phyloP scores from a whole-genome alignment of 768 basidiomycete genomes.

The Mycena alexandri region DNA sequence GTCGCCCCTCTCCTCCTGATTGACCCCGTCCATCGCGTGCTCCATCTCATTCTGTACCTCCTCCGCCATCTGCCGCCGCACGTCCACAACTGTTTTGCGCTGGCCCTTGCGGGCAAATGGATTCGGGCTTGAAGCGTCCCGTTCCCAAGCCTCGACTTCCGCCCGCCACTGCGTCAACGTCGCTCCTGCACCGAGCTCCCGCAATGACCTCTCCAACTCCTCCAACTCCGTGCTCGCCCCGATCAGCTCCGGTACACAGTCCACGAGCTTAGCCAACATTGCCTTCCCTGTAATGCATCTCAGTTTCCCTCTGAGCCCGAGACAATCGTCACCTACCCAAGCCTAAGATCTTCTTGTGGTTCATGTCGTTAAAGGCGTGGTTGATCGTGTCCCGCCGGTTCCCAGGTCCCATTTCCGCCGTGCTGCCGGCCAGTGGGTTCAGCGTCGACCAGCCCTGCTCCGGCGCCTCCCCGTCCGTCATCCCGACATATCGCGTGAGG shows the following conservation, averaged over 20 bases:
- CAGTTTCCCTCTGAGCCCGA: background rate
- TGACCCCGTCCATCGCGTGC: no score
- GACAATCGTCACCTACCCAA: background rate
- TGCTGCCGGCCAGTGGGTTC: constrained; percentile 42
- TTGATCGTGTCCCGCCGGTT: constrained; percentile 45
- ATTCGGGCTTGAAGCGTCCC: no score
- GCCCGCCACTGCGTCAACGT: no score
- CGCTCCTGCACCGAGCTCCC: no score
- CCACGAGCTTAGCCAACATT: background rate
- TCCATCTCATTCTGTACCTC: constrained; percentile 33
- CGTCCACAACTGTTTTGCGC: no score
- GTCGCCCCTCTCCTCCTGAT: no score
- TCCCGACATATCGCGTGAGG: constrained; percentile 36
- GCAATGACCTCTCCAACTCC: no score
- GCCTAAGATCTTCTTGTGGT: constrained; percentile 27
- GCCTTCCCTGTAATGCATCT: background rate
- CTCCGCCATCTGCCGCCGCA: constrained; percentile 19
- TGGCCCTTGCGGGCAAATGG: no score
- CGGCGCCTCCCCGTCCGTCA: constrained; percentile 48
- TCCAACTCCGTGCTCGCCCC: no score
- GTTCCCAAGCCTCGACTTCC: no score
- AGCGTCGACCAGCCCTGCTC: constrained; percentile 47
- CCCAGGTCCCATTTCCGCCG: constrained; percentile 49
- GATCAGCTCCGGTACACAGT: no score
- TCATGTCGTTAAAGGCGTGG: constrained; percentile 40